Evolutionary conservation across 1,139 yeast genomes (phyloP).

Genomic region (Nadsonia starkeyi-henricii): DNA sequence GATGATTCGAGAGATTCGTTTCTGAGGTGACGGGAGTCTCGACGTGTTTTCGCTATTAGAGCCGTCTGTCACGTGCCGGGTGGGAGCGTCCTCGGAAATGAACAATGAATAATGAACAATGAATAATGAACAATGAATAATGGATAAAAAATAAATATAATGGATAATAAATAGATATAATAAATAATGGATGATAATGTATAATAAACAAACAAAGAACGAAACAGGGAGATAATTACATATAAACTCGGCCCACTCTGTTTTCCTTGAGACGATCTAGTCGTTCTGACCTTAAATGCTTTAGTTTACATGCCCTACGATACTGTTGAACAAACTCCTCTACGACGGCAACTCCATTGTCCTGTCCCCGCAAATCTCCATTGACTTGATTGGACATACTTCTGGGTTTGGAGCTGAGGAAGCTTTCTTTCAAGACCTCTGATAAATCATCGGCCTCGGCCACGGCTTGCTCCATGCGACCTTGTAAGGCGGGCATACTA

Average conservation of each 20-base stretch:
- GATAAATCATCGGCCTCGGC: constrained; percentile 23
- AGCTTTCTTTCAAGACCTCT: constrained; percentile 22
- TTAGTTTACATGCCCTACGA: constrained; percentile 32
- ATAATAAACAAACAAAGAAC: neutral
- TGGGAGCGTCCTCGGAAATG: no score
- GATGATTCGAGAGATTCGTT: neutral
- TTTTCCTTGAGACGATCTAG: constrained; percentile 52
- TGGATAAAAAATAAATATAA: neutral
- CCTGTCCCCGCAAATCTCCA: constrained; percentile 5
- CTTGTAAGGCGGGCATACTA: constrained; percentile 22
- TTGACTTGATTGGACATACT: constrained; percentile 8
- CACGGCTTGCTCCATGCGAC: constrained; percentile 20
- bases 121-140: neutral
- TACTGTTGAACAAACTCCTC: constrained; percentile 32
- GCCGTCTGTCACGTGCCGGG: neutral
- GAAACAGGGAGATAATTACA: neutral
- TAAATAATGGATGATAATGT: neutral
- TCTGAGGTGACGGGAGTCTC: neutral
- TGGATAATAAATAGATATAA: neutral
- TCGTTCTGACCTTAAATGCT: constrained; percentile 45
- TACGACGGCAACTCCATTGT: constrained; percentile 13
- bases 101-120: neutral
- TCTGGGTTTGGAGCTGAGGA: constrained; percentile 15
- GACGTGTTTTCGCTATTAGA: neutral
- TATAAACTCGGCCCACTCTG: constrained; percentile 31